Conservation (phyloP, 352 stramenopile species). For the Phytopythium mirpurense region DNA sequence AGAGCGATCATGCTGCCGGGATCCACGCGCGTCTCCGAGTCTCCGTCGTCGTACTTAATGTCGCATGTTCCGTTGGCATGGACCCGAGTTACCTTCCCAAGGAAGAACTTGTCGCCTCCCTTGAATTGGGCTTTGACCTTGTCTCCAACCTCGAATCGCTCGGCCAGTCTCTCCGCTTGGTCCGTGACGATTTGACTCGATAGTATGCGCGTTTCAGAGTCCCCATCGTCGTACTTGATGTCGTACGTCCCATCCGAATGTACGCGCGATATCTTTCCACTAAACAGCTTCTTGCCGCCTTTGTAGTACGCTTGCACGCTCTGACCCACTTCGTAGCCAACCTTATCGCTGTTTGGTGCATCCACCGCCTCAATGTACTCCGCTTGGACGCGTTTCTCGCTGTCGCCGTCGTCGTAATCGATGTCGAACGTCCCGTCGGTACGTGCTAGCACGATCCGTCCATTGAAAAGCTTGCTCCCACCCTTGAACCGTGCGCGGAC, state of each 20-base stretch:
- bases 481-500: slow-evolving; percentile 40
- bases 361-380: slow-evolving; percentile 19
- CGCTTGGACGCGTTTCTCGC: slow-evolving; percentile 27
- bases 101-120: slow-evolving; percentile 25
- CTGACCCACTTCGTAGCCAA: background rate
- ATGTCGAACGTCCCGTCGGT: slow-evolving; percentile 44
- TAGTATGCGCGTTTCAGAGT: slow-evolving; percentile 34
- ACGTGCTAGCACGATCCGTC: slow-evolving; percentile 27
- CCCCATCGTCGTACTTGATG: slow-evolving; percentile 58
- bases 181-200: background rate
- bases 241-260: slow-evolving; percentile 64
- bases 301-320: slow-evolving; percentile 39
- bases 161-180: slow-evolving; percentile 7
- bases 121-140: slow-evolving; percentile 39
- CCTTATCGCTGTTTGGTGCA: background rate
- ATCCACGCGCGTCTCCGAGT: slow-evolving; percentile 27
- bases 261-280: slow-evolving; percentile 50
- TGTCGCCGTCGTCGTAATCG: slow-evolving; percentile 36
- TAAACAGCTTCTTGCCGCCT: slow-evolving; percentile 50
- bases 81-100: slow-evolving; percentile 36
- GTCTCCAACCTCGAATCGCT: slow-evolving; percentile 25
- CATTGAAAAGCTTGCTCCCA: slow-evolving; percentile 24
- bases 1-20: slow-evolving; percentile 9
- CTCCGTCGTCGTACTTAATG: slow-evolving; percentile 55
- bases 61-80: slow-evolving; percentile 56